Evolutionary conservation across 306 rosid species (phyloP).

Genomic region (Fagus sylvatica): DNA sequence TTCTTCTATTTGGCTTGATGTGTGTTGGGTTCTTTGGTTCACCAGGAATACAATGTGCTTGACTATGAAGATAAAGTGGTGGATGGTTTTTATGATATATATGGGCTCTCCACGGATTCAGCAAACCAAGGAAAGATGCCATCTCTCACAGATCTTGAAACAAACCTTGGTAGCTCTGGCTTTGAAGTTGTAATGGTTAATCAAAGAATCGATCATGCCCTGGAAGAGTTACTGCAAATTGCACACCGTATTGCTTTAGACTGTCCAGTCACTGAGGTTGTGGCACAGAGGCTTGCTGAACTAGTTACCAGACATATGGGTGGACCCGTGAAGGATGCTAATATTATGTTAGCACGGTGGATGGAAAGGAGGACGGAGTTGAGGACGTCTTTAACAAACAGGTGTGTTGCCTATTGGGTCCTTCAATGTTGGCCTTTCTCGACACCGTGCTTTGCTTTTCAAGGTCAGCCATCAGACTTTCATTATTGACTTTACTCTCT

Average conservation of each 20-base stretch:
- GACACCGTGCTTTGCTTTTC: slow-evolving; percentile 98
- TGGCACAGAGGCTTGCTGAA: slow-evolving; percentile 93
- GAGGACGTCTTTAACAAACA: slow-evolving; percentile 72
- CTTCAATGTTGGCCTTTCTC: slow-evolving; percentile 85
- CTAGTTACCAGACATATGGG: slow-evolving; percentile 90
- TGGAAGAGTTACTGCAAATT: slow-evolving; percentile 87
- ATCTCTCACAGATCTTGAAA: slow-evolving; percentile 70
- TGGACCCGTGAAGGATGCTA: slow-evolving; percentile 95
- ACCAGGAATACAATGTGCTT: slow-evolving; percentile 84
- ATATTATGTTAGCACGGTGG: slow-evolving; percentile 76
- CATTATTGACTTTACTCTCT: slow-evolving; percentile 13
- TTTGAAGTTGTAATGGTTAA: slow-evolving; percentile 88
- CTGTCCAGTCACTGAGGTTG: slow-evolving; percentile 68
- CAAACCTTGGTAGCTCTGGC: slow-evolving; percentile 62
- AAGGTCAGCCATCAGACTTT: slow-evolving; percentile 60
- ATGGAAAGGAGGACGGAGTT: slow-evolving; percentile 81
- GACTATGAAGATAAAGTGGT: slow-evolving; percentile 90
- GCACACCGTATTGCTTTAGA: slow-evolving; percentile 88
- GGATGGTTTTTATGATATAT: slow-evolving; percentile 92
- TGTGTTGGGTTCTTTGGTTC: slow-evolving; percentile 26
- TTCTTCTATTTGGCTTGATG: slow-evolving; percentile 25
- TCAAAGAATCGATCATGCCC: slow-evolving; percentile 62
- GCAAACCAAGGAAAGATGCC: slow-evolving; percentile 92
- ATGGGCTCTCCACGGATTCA: slow-evolving; percentile 60
- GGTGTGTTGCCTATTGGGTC: slow-evolving; percentile 90